Evolutionary conservation across 1,284 basidiomycete species (phyloP), one percentile per base, ranked within the genome.

Genomic region (Papiliotrema nemorosa): DNA sequence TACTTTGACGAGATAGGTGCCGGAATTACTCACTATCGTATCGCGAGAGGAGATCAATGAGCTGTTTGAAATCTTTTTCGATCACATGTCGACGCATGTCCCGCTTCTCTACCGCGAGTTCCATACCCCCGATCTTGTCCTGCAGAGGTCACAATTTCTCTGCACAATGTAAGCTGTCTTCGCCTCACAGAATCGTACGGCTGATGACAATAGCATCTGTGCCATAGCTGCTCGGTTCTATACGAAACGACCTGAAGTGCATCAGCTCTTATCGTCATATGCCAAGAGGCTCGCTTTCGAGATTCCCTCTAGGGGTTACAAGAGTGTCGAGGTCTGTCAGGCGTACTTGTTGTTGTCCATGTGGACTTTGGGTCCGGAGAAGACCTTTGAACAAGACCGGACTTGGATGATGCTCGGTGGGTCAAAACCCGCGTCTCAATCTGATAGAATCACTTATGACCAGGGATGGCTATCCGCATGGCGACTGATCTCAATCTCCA

Each of bases 401-500:
- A 97, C 93, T 0, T 98, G 94, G 92, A 71, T 90, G 62, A 78
- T 90, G 44, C 78, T 93, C 25, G 70, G 60, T 64, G 45, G 26
- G 60, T 41, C 12, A 5, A 44, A 5, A n/a, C n/a, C n/a, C n/a
- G n/a, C n/a, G n/a, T n/a, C n/a, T 20, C 21, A 25, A 20, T 20
- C 24, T 12, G 24, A 42, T 13, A n/a, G 14, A 21, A 14, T 10
- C 38, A 13, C 13, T n/a, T 24, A 20, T 31, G 29, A 14, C 29
- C 64, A 51, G 76, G 76, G 25, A 72, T 79, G 50, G 78, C 77
- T 0, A 75, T 78, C 39, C 74, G 92, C 52, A 93, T 97, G 87
- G 94, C 88, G 4, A 94, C 89, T 16, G 94, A 98, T 73, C 78
- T 98, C 44, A 97, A 97, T 70, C 75, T 98, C 45, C 92, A 97